Percentiles rank a stretch among this genome's conserved stretches.
These are phyloP conservation scores for Serendipita sp. DNA, from an alignment of 768 basidiomycete species.

Conservation along the genomic window DNA sequence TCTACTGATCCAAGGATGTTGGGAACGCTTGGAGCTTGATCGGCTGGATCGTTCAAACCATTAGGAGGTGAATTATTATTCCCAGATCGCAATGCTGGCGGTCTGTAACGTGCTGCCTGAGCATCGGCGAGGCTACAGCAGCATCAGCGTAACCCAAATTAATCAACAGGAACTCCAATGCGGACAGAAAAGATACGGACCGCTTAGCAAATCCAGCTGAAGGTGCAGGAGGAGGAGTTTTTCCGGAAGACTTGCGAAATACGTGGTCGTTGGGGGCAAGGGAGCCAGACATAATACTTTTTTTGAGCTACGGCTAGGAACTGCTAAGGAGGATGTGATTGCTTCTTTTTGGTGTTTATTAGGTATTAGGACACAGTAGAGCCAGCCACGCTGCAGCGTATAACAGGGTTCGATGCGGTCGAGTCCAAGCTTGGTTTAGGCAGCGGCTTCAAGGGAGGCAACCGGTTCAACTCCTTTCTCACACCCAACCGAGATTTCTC, in stretches of 20 bases:
- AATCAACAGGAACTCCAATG: constrained; percentile 4
- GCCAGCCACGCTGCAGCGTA: constrained; percentile 3
- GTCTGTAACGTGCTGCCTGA: constrained; percentile 60
- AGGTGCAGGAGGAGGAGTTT: constrained; percentile 79
- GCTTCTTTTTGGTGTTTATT: background rate
- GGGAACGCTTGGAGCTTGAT: constrained; percentile 34
- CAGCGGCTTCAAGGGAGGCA: background rate
- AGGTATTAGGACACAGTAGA: constrained; percentile 6
- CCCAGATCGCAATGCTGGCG: constrained; percentile 58
- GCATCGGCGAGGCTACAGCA: constrained; percentile 32
- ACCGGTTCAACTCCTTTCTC: background rate
- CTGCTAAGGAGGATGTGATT: background rate
- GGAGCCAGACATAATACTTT: constrained; percentile 11
- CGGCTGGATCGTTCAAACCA: constrained; percentile 37
- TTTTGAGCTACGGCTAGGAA: constrained; percentile 1
- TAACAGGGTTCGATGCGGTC: background rate
- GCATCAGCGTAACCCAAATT: constrained; percentile 10
- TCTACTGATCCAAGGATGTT: constrained; percentile 29
- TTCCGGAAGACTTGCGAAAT: constrained; percentile 41
- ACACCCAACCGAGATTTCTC: background rate
- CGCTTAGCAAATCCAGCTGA: constrained; percentile 82
- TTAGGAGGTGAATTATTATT: constrained; percentile 58
- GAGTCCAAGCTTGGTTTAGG: background rate
- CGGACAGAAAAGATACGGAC: constrained; percentile 24
- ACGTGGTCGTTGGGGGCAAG: constrained; percentile 7